These are phyloP conservation scores for Dillenia suffruticosa DNA, from an alignment of 164 flowering plant species.

Conservation along the genomic window DNA sequence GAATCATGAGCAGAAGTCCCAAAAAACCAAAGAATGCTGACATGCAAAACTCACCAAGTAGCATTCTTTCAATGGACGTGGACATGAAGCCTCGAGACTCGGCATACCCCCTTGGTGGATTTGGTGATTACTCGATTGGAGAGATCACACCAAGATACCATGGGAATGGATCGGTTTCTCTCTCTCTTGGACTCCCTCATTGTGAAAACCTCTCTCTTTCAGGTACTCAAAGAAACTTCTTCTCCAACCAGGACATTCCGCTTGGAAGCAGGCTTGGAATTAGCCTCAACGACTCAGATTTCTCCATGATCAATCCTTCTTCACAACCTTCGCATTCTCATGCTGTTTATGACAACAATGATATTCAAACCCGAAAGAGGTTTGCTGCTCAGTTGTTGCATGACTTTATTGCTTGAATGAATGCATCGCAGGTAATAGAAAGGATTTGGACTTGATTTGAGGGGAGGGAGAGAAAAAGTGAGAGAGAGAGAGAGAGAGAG, in stretches of 20 bases:
- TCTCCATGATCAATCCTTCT: constrained; percentile 34
- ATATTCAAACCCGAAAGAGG: constrained; percentile 63
- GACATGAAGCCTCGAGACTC: constrained; percentile 40
- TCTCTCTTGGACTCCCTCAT: constrained; percentile 86
- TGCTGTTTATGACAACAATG: constrained; percentile 47
- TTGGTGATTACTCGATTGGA: constrained; percentile 64
- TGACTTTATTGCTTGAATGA: constrained; percentile 68
- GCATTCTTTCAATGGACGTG: constrained; percentile 37
- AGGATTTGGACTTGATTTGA: constrained; percentile 3
- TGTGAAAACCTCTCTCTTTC: constrained; percentile 64
- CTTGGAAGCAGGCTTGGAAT: constrained; percentile 59
- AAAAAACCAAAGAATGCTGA: constrained; percentile 52
- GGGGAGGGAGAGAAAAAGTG: not conserved
- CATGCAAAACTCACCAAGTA: constrained; percentile 20
- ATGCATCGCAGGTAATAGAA: constrained; percentile 8
- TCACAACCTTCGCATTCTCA: constrained; percentile 42
- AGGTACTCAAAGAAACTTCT: constrained; percentile 52
- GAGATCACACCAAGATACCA: constrained; percentile 61
- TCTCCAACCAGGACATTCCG: constrained; percentile 58
- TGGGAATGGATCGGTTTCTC: constrained; percentile 65
- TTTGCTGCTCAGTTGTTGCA: constrained; percentile 76
- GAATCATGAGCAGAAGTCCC: constrained; percentile 46
- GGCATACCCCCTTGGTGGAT: constrained; percentile 51
- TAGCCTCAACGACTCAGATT: constrained; percentile 37
- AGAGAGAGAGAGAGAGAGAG: too few species aligned